A percentile compares a stretch with the other conserved stretches of the same genome.
Conservation (phyloP, 2,329 filamentous ascomycete genomes). For the Emmonsiellopsis sp. region DNA sequence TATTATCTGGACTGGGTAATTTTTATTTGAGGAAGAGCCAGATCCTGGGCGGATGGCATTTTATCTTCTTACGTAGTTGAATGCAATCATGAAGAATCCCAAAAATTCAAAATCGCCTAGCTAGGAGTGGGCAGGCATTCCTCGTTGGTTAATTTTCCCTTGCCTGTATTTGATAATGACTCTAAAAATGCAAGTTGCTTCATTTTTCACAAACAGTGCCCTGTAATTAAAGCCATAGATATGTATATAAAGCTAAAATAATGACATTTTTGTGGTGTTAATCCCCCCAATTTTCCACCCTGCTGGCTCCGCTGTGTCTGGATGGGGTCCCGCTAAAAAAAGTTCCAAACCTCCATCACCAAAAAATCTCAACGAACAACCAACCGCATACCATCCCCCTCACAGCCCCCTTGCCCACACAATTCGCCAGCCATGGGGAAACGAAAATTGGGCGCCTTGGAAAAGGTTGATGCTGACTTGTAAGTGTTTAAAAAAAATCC, state of each 20-base stretch:
- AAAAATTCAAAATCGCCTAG: too few relatives aligned
- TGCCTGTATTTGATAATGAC: conserved; percentile 27
- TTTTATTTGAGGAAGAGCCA: background rate
- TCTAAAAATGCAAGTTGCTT: background rate
- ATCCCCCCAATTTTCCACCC: too few relatives aligned
- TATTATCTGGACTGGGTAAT: background rate
- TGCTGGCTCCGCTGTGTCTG: too few relatives aligned
- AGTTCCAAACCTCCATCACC: too few relatives aligned
- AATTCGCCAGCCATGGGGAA: conserved; percentile 54
- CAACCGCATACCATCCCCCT: conserved; percentile 56
- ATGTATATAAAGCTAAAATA: too few relatives aligned
- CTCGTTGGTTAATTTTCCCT: conserved; percentile 33
- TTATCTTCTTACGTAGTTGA: conserved; percentile 28
- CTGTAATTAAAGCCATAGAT: background rate
- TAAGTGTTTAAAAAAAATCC: conserved; percentile 29
- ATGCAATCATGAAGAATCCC: conserved; percentile 32
- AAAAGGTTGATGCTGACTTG: conserved; percentile 90
- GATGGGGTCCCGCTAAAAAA: too few relatives aligned
- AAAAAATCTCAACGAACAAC: too few relatives aligned
- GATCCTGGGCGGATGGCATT: background rate
- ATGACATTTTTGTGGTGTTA: background rate
- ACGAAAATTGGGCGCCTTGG: conserved; percentile 80
- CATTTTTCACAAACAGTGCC: background rate
- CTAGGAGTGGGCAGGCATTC: background rate
- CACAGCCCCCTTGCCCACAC: background rate